phyloP scores from a whole-genome alignment of 1,284 basidiomycete genomes.

The Trichosporon coremiiforme region DNA sequence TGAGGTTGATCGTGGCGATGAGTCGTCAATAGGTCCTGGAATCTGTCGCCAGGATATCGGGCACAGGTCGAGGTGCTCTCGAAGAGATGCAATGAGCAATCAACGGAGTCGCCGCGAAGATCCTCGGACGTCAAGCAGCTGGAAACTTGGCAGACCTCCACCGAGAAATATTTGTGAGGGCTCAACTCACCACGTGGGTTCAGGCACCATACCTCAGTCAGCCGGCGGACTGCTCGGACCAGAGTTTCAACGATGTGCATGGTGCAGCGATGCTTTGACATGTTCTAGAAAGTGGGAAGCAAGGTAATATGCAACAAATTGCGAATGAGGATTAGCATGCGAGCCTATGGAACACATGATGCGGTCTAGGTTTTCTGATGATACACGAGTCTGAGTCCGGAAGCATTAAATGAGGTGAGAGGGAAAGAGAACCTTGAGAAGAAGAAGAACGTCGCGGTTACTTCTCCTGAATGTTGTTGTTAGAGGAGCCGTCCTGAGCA shows the following conservation, averaged over 20 bases:
- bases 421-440: background rate
- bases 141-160: slow-evolving; percentile 18
- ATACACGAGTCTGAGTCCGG: background rate
- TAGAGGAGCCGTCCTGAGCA: no score
- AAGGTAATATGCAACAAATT: no score
- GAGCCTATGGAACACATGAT: background rate
- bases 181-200: background rate
- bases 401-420: background rate
- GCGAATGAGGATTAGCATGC: background rate
- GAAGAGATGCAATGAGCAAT: background rate
- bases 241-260: no score
- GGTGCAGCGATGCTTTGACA: no score
- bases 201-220: background rate
- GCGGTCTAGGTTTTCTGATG: background rate
- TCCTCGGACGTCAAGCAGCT: background rate
- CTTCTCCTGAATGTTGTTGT: background rate
- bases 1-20: no score
- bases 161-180: slow-evolving; percentile 4
- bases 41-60: background rate
- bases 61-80: background rate
- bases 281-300: no score
- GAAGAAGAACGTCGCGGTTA: background rate
- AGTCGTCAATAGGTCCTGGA: no score
- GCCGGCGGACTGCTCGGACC: no score
- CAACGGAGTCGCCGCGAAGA: background rate